phyloP scores from a whole-genome alignment of 148 eudicot genomes.

The Arbutus unedo region DNA sequence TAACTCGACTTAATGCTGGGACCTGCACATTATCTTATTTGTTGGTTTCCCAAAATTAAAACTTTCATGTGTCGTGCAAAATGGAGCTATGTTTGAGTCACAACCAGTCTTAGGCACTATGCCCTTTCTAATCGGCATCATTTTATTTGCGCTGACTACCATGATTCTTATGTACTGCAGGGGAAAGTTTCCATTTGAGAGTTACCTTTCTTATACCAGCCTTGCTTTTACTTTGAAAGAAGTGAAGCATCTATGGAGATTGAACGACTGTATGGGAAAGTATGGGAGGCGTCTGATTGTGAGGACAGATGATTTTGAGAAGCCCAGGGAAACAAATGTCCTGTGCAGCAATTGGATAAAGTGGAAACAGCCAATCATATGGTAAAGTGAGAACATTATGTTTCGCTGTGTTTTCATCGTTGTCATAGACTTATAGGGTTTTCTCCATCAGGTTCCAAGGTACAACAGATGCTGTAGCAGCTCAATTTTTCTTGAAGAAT shows the following conservation, averaged over 20 bases:
- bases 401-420: not conserved
- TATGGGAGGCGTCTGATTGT: slow-evolving; percentile 64
- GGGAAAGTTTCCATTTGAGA: slow-evolving; percentile 83
- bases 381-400: slow-evolving; percentile 40
- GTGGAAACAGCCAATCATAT: slow-evolving; percentile 83
- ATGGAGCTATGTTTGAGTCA: not conserved
- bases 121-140: not conserved
- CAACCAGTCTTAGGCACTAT: not conserved
- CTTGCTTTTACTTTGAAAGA: slow-evolving; percentile 64
- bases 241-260: slow-evolving; percentile 84
- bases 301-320: slow-evolving; percentile 77
- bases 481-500: slow-evolving; percentile 90
- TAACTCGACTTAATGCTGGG: not conserved
- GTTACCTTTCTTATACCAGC: slow-evolving; percentile 63
- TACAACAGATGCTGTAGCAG: slow-evolving; percentile 85
- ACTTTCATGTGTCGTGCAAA: not conserved
- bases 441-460: slow-evolving; percentile 64
- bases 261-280: slow-evolving; percentile 56
- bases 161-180: slow-evolving; percentile 31
- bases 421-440: slow-evolving; percentile 10
- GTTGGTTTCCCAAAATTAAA: not conserved
- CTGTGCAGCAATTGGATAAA: slow-evolving; percentile 80
- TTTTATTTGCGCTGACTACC: slow-evolving; percentile 12
- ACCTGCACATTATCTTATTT: not conserved
- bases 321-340: slow-evolving; percentile 59